Evolutionary conservation across 2,329 filamentous ascomycete genomes (phyloP).

Genomic region (Penicillium sp.): DNA sequence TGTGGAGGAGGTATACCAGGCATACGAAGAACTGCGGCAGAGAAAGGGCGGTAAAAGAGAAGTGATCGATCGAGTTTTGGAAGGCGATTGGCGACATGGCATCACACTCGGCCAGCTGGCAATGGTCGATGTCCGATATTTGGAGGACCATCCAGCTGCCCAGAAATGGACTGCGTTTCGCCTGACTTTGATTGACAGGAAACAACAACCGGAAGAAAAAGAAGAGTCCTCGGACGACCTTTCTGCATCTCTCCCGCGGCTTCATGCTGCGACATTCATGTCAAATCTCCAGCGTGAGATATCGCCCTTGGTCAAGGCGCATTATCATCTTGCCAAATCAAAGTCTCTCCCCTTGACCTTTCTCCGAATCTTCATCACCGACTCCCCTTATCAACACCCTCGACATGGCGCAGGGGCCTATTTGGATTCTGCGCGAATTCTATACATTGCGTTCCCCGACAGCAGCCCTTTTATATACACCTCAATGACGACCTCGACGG

Average conservation of each 20-base stretch:
- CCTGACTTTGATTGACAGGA: conserved; percentile 30
- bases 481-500: conserved; percentile 44
- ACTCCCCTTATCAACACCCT: conserved; percentile 70
- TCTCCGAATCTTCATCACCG: conserved; percentile 73
- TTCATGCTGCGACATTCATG: conserved; percentile 77
- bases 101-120: conserved; percentile 54
- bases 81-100: conserved; percentile 55
- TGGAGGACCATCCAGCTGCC: conserved; percentile 50
- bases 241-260: conserved; percentile 56
- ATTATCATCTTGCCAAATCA: conserved; percentile 76
- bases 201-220: conserved; percentile 13
- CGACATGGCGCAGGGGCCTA: conserved; percentile 34
- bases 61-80: conserved; percentile 53
- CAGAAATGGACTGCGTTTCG: conserved; percentile 53
- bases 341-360: conserved; percentile 61
- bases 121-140: conserved; percentile 51
- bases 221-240: conserved; percentile 23
- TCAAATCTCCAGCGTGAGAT: conserved; percentile 70
- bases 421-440: conserved; percentile 63
- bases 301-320: conserved; percentile 74
- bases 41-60: conserved; percentile 52
- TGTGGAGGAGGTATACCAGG: conserved; percentile 61
- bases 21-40: conserved; percentile 59
- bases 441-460: conserved; percentile 80
- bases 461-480: conserved; percentile 72